Conservation (phyloP, 2,329 filamentous ascomycete species). For the Diaporthe batatas region DNA sequence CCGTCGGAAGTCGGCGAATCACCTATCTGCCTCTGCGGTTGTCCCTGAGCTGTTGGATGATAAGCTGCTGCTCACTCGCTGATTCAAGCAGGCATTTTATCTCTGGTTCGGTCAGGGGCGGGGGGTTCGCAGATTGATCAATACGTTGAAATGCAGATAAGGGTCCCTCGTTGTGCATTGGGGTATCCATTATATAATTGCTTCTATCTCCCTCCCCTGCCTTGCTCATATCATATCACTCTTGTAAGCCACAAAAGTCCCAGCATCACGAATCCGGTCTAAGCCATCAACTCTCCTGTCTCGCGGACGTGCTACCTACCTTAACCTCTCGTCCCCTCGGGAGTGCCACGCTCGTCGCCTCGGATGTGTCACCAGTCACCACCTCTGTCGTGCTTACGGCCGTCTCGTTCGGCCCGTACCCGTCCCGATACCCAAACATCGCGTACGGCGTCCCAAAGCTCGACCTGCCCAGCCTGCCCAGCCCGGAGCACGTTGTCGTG, state of each 20-base stretch:
- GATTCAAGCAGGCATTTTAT: constrained; percentile 9
- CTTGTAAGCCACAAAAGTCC: neutral
- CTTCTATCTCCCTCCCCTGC: neutral
- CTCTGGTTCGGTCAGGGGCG: neutral
- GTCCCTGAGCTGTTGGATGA: neutral
- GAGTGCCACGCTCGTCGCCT: no score
- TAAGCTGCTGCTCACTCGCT: constrained; percentile 5
- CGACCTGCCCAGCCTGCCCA: neutral
- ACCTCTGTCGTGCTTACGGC: no score
- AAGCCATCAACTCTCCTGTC: neutral
- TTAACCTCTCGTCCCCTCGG: no score
- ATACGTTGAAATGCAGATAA: constrained; percentile 16
- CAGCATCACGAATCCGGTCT: neutral
- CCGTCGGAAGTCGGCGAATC: constrained; percentile 28
- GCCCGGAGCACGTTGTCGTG: neutral
- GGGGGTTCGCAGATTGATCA: neutral
- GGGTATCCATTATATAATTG: constrained; percentile 14
- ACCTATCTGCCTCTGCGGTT: neutral
- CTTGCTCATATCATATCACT: neutral
- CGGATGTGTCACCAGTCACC: neutral
- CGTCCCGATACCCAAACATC: constrained; percentile 9
- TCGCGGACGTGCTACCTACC: neutral
- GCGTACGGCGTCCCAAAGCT: constrained; percentile 4
- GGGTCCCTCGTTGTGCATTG: neutral
- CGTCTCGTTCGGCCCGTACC: neutral